Evolutionary conservation across 345 rosid species (phyloP).

Genomic region (Melastoma malabathricum): DNA sequence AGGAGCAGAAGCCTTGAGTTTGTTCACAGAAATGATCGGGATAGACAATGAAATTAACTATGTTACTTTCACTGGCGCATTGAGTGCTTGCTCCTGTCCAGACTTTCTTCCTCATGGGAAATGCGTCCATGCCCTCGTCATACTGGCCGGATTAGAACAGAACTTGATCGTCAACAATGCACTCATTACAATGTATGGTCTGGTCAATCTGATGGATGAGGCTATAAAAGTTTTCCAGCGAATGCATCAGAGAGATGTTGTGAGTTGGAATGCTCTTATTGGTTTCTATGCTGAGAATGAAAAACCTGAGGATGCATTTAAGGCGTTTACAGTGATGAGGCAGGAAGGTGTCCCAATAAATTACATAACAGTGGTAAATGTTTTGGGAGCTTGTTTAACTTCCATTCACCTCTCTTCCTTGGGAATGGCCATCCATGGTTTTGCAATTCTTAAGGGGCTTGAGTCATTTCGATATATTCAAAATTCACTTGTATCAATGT

Average conservation of each 20-base stretch:
- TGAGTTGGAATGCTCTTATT: slow-evolving; percentile 81
- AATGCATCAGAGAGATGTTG: slow-evolving; percentile 33
- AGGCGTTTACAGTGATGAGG: slow-evolving; percentile 46
- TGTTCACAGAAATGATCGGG: slow-evolving; percentile 33
- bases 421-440: slow-evolving; percentile 55
- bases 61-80: slow-evolving; percentile 69
- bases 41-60: slow-evolving; percentile 22
- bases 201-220: slow-evolving; percentile 37
- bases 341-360: slow-evolving; percentile 29
- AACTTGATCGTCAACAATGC: slow-evolving; percentile 63
- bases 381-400: slow-evolving; percentile 55
- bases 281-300: slow-evolving; percentile 60
- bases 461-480: slow-evolving; percentile 40
- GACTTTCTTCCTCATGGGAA: slow-evolving; percentile 34
- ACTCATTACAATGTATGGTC: slow-evolving; percentile 57
- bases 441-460: slow-evolving; percentile 41
- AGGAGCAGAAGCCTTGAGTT: slow-evolving; percentile 33
- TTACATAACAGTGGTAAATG: slow-evolving; percentile 51
- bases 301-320: slow-evolving; percentile 30
- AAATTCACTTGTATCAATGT: slow-evolving; percentile 74
- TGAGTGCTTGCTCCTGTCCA: slow-evolving; percentile 53
- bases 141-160: slow-evolving; percentile 29
- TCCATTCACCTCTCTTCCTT: slow-evolving; percentile 28
- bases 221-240: slow-evolving; percentile 38
- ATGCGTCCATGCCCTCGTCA: slow-evolving; percentile 55